Percentiles rank a stretch among this genome's conserved stretches.
These are phyloP conservation scores for Oemleria cerasiformis DNA, from an alignment of 306 rosid species.

Conservation along the genomic window DNA sequence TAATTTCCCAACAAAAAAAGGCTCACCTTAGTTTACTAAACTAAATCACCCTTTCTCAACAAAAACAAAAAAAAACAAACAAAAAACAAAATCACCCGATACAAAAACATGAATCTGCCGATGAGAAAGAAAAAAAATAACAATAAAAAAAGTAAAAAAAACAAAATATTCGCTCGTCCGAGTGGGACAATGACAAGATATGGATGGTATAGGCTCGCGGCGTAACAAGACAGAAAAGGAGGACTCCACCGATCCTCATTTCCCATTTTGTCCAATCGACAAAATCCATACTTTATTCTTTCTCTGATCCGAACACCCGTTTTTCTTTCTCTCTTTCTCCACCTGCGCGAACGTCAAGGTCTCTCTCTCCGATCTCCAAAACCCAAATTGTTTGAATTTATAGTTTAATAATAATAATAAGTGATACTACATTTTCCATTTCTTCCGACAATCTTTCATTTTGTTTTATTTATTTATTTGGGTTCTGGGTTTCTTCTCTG, in stretches of 20 bases:
- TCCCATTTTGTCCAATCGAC: neutral
- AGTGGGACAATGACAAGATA: no score
- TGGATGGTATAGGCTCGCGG: no score
- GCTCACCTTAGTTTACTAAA: no score
- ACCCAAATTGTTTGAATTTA: neutral
- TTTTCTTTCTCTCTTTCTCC: conserved; percentile 1
- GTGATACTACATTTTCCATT: neutral
- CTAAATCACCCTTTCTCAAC: no score
- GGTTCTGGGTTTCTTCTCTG: conserved; percentile 13
- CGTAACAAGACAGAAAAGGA: neutral
- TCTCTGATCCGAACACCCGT: conserved; percentile 11
- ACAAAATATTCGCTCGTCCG: no score
- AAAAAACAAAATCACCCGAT: no score
- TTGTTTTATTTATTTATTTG: neutral
- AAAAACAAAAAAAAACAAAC: no score
- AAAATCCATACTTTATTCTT: neutral
- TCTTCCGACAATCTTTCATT: neutral
- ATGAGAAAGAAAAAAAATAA: no score
- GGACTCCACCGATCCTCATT: neutral
- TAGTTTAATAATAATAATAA: neutral
- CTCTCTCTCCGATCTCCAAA: conserved; percentile 7
- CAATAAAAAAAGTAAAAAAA: no score
- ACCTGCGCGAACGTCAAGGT: conserved; percentile 27
- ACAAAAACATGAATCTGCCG: no score
- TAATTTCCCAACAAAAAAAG: no score